Base-by-base conservation (phyloP, 1,284 basidiomycete species). In the Mycena sp. region DNA sequence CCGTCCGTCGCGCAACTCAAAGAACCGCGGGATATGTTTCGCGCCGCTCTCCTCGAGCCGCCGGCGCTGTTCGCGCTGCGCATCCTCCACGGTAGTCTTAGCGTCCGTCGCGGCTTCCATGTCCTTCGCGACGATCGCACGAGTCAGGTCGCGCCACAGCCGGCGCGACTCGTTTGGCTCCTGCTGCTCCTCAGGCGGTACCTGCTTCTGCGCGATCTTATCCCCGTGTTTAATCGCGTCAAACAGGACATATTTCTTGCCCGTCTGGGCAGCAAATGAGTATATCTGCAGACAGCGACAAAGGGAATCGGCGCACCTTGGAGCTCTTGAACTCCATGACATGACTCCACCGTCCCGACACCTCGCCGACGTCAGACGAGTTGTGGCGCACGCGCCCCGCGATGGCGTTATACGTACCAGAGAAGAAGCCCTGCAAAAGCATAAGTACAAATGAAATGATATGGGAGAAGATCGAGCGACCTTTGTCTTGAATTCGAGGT, bases 401-500 rank as follows among this genome's bases (percentile, higher is more conserved):
- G 62, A 99, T 89, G 25, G 91, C 89, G 74, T 99, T 99, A 82
- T 99, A 99, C 26, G 92, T 93, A 17, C 97, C 97, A 1, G 94
- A 96, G 76, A 98, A 98, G 85, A 97, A 99, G 25, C 97, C 97
- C 93, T 94, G 71, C 14, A 37, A 59, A 37, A 52, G 2, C 23
- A 49, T 12, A 50, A 35, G 26, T 37, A 56, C 25, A 40, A 30
- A 53, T 29, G 25, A 58, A 45, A 46, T 17, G n/a, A 17, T 38
- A n/a, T n/a, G n/a, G n/a, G n/a, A n/a, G 40, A 16, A 29, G 11
- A 23, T 26, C 16, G 17, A 65, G 72, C 26, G 57, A 90, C 93
- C 87, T 98, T 99, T 25, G 95, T 98, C 84, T 99, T 99, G 84
- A 99, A 99, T 71, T 98, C 96, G 41, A 99, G 81, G 73, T 98